These are phyloP conservation scores for Pseudozyma tsukubaensis DNA, from an alignment of 1,284 basidiomycete species.

Conservation along the genomic window DNA sequence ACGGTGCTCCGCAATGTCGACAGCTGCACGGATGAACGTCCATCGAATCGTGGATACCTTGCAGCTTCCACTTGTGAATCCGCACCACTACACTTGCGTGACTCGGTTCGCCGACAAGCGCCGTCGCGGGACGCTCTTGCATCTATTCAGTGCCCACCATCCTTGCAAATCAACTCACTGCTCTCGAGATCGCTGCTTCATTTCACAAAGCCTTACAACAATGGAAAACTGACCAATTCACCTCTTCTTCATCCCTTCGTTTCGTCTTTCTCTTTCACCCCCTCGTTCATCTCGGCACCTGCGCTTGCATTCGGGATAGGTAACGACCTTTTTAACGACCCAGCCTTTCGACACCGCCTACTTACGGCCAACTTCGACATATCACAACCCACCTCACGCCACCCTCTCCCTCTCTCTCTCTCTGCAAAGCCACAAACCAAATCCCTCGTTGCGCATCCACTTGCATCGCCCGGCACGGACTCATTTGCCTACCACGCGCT, in stretches of 20 bases:
- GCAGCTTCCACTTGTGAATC: conserved; percentile 1
- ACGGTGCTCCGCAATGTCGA: conserved; percentile 6
- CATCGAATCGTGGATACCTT: background rate
- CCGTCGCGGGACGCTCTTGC: conserved; percentile 5
- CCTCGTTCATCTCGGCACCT: conserved; percentile 5
- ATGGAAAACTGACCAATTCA: conserved; percentile 14
- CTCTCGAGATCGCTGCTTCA: conserved; percentile 9
- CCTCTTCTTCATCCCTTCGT: conserved; percentile 14
- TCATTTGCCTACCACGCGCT: conserved; percentile 16
- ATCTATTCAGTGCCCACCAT: background rate
- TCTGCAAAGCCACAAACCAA: conserved; percentile 11
- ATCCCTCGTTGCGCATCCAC: conserved; percentile 4
- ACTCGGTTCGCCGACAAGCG: conserved; percentile 28
- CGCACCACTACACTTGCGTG: background rate
- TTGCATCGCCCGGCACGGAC: conserved; percentile 35
- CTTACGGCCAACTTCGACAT: conserved; percentile 10
- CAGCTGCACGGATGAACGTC: conserved; percentile 2
- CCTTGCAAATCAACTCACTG: conserved; percentile 2
- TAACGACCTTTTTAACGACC: conserved; percentile 47
- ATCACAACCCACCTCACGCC: conserved; percentile 38
- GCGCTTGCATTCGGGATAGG: conserved; percentile 11
- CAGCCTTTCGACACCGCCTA: conserved; percentile 9
- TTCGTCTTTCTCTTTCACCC: conserved; percentile 5
- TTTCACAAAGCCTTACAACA: conserved; percentile 3
- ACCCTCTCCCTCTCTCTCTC: background rate